Evolutionary conservation across 257 asterid species (phyloP).

Genomic region (Prunella vulgaris): DNA sequence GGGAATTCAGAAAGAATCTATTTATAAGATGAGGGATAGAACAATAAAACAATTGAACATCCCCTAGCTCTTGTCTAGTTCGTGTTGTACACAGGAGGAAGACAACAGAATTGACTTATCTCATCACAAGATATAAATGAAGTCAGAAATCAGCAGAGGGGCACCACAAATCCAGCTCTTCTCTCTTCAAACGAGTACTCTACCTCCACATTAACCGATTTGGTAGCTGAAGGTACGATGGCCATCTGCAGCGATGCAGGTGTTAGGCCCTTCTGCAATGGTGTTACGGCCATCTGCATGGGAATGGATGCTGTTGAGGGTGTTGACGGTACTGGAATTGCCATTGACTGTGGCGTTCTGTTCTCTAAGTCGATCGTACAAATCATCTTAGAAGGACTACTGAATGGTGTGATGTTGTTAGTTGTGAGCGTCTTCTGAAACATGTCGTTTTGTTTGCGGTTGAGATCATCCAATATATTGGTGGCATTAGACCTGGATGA

Average conservation of each 20-base stretch:
- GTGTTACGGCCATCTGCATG: conserved; percentile 74
- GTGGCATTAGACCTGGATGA: conserved; percentile 57
- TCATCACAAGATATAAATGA: neutral
- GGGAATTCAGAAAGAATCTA: neutral
- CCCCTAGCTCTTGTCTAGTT: neutral
- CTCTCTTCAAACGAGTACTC: conserved; percentile 88
- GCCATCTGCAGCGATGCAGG: conserved; percentile 47
- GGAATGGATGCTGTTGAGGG: conserved; percentile 61
- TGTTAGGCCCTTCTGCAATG: conserved; percentile 40
- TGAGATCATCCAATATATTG: conserved; percentile 56
- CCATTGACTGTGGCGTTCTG: conserved; percentile 55
- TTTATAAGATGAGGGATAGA: neutral
- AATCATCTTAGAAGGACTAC: conserved; percentile 61
- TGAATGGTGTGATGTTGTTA: conserved; percentile 37
- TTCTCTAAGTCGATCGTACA: conserved; percentile 52
- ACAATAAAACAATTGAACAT: neutral
- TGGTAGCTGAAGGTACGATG: conserved; percentile 43
- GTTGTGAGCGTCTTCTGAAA: conserved; percentile 48
- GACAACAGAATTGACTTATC: neutral
- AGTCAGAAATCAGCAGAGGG: conserved; percentile 2
- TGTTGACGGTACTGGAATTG: conserved; percentile 49
- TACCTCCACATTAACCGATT: conserved; percentile 45
- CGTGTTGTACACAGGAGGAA: neutral
- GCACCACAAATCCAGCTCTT: conserved; percentile 64
- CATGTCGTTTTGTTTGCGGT: conserved; percentile 52